Evolutionary conservation across 176 grass and related monocot species (phyloP).

Genomic region (Bothriochloa decipiens): DNA sequence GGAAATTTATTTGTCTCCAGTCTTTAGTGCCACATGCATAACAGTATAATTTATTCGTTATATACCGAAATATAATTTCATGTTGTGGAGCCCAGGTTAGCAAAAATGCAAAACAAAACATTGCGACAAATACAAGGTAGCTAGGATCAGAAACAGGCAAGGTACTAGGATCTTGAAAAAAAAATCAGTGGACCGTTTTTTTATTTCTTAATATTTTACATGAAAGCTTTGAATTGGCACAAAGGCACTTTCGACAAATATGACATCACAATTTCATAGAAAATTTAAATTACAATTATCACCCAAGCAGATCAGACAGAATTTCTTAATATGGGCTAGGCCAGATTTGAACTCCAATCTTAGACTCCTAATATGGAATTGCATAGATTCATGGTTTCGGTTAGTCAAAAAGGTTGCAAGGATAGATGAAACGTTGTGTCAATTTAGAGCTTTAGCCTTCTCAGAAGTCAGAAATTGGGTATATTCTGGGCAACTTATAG

Average conservation of each 20-base stretch:
- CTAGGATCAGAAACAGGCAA: conserved; percentile 1
- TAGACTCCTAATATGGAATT: background rate
- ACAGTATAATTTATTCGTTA: background rate
- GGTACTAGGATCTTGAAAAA: conserved; percentile 4
- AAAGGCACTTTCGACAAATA: conserved; percentile 14
- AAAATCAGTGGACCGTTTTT: background rate
- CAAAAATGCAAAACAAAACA: conserved; percentile 18
- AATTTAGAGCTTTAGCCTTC: conserved; percentile 22
- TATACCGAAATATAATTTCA: background rate
- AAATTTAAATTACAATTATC: conserved; percentile 9
- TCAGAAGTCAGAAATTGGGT: background rate
- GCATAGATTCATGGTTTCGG: background rate
- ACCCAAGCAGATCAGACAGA: background rate
- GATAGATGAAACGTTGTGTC: background rate
- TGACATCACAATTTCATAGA: background rate
- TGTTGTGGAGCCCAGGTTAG: conserved; percentile 2
- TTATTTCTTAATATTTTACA: background rate
- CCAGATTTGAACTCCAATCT: background rate
- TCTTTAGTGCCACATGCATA: background rate
- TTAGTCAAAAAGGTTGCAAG: background rate
- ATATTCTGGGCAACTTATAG: background rate
- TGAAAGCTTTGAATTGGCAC: conserved; percentile 8
- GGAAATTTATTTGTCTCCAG: background rate
- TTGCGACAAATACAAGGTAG: background rate
- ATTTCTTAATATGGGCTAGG: conserved; percentile 2